Evolutionary conservation across 768 basidiomycete species (phyloP).

Genomic region (Rickenella mellea): DNA sequence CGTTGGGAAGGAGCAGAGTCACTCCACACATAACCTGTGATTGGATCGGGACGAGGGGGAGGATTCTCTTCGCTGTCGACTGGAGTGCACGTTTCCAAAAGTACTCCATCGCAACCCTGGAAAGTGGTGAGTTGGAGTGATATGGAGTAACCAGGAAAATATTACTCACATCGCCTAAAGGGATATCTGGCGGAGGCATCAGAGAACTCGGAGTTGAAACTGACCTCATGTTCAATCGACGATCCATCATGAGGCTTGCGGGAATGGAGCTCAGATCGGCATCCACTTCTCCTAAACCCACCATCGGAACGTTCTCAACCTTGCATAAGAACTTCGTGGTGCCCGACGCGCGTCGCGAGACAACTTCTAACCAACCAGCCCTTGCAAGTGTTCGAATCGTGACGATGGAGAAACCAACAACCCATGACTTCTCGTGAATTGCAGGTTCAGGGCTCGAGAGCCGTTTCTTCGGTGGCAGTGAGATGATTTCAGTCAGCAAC

Average conservation of each 20-base stretch:
- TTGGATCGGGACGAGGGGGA: slow-evolving; percentile 51
- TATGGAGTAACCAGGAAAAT: background rate
- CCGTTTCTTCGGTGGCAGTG: slow-evolving; percentile 36
- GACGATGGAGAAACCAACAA: slow-evolving; percentile 75
- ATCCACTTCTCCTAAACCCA: slow-evolving; percentile 75
- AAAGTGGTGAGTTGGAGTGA: background rate
- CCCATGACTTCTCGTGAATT: slow-evolving; percentile 68
- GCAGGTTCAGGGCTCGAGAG: slow-evolving; percentile 25
- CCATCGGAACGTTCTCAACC: slow-evolving; percentile 82
- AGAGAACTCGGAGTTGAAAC: slow-evolving; percentile 1
- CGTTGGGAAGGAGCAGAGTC: slow-evolving; percentile 80
- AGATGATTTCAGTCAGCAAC: slow-evolving; percentile 69
- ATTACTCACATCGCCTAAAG: slow-evolving; percentile 4
- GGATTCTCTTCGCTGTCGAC: slow-evolving; percentile 9
- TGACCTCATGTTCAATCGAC: slow-evolving; percentile 11
- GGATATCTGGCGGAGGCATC: background rate
- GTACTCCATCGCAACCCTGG: slow-evolving; percentile 1
- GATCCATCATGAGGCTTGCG: slow-evolving; percentile 61
- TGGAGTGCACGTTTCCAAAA: background rate
- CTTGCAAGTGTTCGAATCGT: slow-evolving; percentile 67
- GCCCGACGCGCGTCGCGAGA: slow-evolving; percentile 81
- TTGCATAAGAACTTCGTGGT: slow-evolving; percentile 77
- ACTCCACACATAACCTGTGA: slow-evolving; percentile 86
- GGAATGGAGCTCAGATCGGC: slow-evolving; percentile 69
- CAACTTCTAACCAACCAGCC: slow-evolving; percentile 83